These are phyloP conservation scores for Wickerhamomyces silvicola DNA, from an alignment of 805 yeast genomes.

Conservation along the genomic window DNA sequence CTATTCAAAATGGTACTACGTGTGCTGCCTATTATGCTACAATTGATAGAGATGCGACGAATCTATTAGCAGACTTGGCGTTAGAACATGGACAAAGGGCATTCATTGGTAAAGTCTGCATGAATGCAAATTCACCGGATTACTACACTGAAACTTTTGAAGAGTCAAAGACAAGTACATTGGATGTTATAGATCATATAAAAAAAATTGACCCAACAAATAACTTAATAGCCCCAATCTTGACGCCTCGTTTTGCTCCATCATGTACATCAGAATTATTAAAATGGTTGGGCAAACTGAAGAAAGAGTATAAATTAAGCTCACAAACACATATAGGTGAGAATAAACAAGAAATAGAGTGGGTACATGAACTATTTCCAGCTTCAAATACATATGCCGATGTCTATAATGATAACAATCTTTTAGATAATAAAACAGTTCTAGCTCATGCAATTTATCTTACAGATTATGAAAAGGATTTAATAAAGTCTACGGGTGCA, in stretches of 20 bases:
- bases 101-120: conserved; percentile 87
- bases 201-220: conserved; percentile 44
- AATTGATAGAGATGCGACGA: conserved; percentile 70
- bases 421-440: conserved; percentile 61
- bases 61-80: conserved; percentile 67
- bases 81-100: conserved; percentile 75
- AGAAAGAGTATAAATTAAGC: conserved; percentile 45
- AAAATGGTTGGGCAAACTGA: conserved; percentile 53
- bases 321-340: conserved; percentile 92
- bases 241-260: conserved; percentile 95
- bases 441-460: conserved; percentile 89
- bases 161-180: conserved; percentile 48
- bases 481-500: conserved; percentile 47
- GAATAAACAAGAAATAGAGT: conserved; percentile 63
- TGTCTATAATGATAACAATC: conserved; percentile 61
- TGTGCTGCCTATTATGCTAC: conserved; percentile 91
- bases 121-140: conserved; percentile 78
- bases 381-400: conserved; percentile 61
- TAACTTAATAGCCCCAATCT: conserved; percentile 57
- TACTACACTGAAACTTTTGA: conserved; percentile 56
- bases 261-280: conserved; percentile 65
- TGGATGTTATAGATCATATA: conserved; percentile 52
- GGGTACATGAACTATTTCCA: conserved; percentile 73
- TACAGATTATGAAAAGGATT: conserved; percentile 51
- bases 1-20: conserved; percentile 80